phyloP scores from a whole-genome alignment of 1,139 yeast species.

The Magnusiomyces ingens region DNA sequence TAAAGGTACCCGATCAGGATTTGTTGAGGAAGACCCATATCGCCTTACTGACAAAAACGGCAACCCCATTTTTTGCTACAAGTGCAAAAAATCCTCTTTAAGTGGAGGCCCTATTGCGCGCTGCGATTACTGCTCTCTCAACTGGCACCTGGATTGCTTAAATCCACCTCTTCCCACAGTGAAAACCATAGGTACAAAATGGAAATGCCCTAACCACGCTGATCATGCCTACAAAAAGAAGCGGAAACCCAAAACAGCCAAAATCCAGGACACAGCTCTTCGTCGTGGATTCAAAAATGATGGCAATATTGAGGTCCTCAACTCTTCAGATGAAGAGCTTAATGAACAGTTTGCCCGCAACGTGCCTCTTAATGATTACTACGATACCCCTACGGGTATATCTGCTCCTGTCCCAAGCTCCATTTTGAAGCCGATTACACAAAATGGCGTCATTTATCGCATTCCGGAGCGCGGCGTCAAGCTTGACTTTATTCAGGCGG shows the following conservation, averaged over 20 bases:
- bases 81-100: constrained; percentile 67
- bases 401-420: constrained; percentile 39
- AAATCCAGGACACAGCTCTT: constrained; percentile 48
- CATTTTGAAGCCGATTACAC: constrained; percentile 37
- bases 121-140: constrained; percentile 82
- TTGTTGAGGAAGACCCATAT: constrained; percentile 51
- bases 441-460: constrained; percentile 51
- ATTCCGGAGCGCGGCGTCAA: constrained; percentile 68
- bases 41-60: constrained; percentile 59
- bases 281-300: constrained; percentile 57
- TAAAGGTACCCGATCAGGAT: constrained; percentile 30
- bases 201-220: constrained; percentile 92
- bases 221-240: constrained; percentile 33
- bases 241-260: constrained; percentile 50
- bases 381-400: constrained; percentile 40
- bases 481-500: constrained; percentile 59
- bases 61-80: constrained; percentile 60
- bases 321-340: constrained; percentile 34
- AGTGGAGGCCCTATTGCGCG: constrained; percentile 50
- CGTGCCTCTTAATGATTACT: constrained; percentile 40
- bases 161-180: constrained; percentile 66
- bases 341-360: constrained; percentile 28
- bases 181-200: constrained; percentile 73
- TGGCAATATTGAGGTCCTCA: constrained; percentile 58
- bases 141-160: constrained; percentile 91